A percentile compares a stretch with the other conserved stretches of the same genome.
These are phyloP conservation scores for Fraxinus paxiana DNA, from an alignment of 305 asterid species.

Conservation along the genomic window DNA sequence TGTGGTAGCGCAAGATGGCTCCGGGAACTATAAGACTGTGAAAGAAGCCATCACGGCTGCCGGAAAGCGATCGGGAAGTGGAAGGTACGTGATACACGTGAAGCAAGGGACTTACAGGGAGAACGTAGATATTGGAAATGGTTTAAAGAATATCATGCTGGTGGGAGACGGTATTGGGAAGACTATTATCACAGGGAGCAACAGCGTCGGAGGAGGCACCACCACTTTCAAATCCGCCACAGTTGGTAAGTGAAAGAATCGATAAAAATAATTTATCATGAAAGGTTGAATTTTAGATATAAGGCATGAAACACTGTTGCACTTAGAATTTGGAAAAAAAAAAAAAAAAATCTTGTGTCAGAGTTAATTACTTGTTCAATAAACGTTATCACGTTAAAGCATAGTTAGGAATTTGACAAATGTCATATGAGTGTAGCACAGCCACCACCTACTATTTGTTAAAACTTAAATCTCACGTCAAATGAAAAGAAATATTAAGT, in stretches of 20 bases:
- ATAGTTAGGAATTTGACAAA: background rate
- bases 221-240: slow-evolving; percentile 90
- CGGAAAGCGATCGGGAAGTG: slow-evolving; percentile 40
- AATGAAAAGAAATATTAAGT: no score
- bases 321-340: background rate
- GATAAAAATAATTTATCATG: background rate
- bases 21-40: slow-evolving; percentile 64
- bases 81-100: slow-evolving; percentile 62
- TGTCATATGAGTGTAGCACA: background rate
- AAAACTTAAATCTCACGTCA: no score
- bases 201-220: slow-evolving; percentile 77
- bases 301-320: background rate
- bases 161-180: slow-evolving; percentile 86
- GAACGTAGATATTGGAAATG: slow-evolving; percentile 59
- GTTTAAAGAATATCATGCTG: slow-evolving; percentile 60
- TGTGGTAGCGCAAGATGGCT: slow-evolving; percentile 82
- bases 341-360: background rate
- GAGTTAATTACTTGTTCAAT: background rate
- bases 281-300: background rate
- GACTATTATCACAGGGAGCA: slow-evolving; percentile 82
- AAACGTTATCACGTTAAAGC: background rate
- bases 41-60: slow-evolving; percentile 58
- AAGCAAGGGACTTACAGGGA: slow-evolving; percentile 67
- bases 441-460: background rate
- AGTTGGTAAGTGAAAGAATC: slow-evolving; percentile 49